These are phyloP conservation scores for Myxozyma udenii DNA, from an alignment of 805 yeast genomes.

Conservation along the genomic window DNA sequence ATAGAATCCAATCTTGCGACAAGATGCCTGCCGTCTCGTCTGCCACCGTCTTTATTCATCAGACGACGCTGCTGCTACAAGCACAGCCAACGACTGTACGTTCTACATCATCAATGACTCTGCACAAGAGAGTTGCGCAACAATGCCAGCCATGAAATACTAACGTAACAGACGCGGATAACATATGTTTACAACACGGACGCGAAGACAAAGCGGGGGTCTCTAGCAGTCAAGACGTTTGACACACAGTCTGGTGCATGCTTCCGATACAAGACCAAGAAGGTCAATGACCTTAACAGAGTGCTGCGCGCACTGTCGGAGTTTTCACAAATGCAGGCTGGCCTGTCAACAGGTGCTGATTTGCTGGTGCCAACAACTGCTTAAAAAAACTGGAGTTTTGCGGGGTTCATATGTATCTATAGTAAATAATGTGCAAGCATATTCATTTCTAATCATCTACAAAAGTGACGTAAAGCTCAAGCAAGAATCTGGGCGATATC, in stretches of 20 bases:
- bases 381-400: neutral
- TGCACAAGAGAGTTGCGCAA: too few species aligned
- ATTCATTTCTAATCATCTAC: too few species aligned
- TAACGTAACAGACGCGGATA: constrained; percentile 34
- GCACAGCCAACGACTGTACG: constrained; percentile 45
- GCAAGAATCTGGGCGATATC: constrained; percentile 22
- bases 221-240: constrained; percentile 52
- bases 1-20: too few species aligned
- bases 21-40: constrained; percentile 23
- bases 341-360: constrained; percentile 14
- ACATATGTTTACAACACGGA: constrained; percentile 41
- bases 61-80: constrained; percentile 43
- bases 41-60: constrained; percentile 40
- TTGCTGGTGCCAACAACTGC: neutral
- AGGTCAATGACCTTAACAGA: constrained; percentile 70
- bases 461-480: too few species aligned
- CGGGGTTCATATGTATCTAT: neutral
- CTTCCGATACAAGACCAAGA: constrained; percentile 55
- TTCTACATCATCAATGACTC: too few species aligned
- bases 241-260: constrained; percentile 65
- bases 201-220: constrained; percentile 33
- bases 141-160: too few species aligned
- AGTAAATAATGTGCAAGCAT: neutral
- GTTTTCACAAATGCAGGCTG: constrained; percentile 36
- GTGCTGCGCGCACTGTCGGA: constrained; percentile 65